phyloP scores from a whole-genome alignment of 768 basidiomycete species.

The Galerina sulciceps region DNA sequence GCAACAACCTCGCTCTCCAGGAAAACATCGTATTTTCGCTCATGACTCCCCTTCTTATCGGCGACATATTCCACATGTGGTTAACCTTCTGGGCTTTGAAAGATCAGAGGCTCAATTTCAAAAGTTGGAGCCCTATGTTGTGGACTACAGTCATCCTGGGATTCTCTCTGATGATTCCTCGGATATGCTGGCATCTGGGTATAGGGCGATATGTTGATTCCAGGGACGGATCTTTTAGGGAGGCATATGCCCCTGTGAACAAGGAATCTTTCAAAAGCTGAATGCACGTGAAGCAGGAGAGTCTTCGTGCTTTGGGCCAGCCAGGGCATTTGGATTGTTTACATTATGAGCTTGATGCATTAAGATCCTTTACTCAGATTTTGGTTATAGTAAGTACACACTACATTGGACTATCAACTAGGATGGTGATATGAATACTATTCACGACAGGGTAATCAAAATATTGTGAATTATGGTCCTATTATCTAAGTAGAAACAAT shows the following conservation, averaged over 20 bases:
- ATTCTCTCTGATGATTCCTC: constrained; percentile 67
- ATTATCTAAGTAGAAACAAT: not conserved
- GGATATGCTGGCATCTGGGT: constrained; percentile 76
- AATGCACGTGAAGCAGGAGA: not conserved
- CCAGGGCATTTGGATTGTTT: no score
- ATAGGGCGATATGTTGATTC: constrained; percentile 73
- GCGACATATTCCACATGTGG: constrained; percentile 67
- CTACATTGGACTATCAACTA: not conserved
- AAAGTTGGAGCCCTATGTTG: constrained; percentile 69
- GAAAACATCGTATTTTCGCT: constrained; percentile 71
- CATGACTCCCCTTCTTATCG: constrained; percentile 69
- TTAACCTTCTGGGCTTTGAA: constrained; percentile 79
- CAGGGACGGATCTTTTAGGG: constrained; percentile 50
- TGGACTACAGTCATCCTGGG: constrained; percentile 71
- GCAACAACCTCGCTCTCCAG: constrained; percentile 62
- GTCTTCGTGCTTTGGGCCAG: no score
- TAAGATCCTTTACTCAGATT: not conserved
- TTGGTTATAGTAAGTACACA: not conserved
- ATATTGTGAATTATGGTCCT: constrained; percentile 9
- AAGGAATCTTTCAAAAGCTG: constrained; percentile 5
- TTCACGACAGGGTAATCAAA: constrained; percentile 16
- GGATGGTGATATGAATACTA: not conserved
- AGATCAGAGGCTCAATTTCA: constrained; percentile 65
- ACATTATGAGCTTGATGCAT: no score
- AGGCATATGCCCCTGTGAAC: constrained; percentile 11